phyloP scores from a whole-genome alignment of 139 green algal species.

The Chlorella sorokiniana region DNA sequence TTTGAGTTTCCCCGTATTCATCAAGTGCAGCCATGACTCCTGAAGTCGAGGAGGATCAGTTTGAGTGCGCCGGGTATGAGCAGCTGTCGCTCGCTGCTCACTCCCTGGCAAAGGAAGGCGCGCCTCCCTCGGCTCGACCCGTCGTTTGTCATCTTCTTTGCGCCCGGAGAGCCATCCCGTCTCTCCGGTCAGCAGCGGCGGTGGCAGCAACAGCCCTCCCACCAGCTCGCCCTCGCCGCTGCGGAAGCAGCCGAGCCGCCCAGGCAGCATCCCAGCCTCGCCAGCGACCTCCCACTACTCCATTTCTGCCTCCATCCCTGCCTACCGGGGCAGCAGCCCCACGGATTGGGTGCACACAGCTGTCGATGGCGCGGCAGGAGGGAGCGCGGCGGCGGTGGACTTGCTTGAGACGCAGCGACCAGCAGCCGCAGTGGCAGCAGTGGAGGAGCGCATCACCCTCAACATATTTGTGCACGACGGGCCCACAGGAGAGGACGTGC shows the following conservation, averaged over 20 bases:
- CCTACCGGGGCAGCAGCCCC: not conserved
- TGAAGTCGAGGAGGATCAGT: too few relatives aligned
- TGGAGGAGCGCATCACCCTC: not conserved
- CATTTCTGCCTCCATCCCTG: not conserved
- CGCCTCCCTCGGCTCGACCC: too few relatives aligned
- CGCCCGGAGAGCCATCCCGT: too few relatives aligned
- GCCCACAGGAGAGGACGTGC: not conserved
- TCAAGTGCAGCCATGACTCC: too few relatives aligned
- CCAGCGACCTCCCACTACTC: slow-evolving; percentile 16
- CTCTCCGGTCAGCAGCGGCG: not conserved
- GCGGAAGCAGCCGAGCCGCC: not conserved
- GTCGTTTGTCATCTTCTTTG: too few relatives aligned
- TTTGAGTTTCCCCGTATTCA: too few relatives aligned
- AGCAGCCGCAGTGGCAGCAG: not conserved
- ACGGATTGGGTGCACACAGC: too few relatives aligned
- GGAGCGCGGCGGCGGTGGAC: too few relatives aligned
- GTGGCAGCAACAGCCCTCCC: not conserved
- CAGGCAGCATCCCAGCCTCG: not conserved
- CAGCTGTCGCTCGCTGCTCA: too few relatives aligned
- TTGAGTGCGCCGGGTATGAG: too few relatives aligned
- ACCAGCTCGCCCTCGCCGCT: not conserved
- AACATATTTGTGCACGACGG: slow-evolving; percentile 12
- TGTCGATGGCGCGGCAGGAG: too few relatives aligned
- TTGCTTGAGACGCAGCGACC: not conserved
- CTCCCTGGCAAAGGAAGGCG: too few relatives aligned